Conservation (phyloP, 352 stramenopile genomes). For the Globisporangium perplexum region DNA sequence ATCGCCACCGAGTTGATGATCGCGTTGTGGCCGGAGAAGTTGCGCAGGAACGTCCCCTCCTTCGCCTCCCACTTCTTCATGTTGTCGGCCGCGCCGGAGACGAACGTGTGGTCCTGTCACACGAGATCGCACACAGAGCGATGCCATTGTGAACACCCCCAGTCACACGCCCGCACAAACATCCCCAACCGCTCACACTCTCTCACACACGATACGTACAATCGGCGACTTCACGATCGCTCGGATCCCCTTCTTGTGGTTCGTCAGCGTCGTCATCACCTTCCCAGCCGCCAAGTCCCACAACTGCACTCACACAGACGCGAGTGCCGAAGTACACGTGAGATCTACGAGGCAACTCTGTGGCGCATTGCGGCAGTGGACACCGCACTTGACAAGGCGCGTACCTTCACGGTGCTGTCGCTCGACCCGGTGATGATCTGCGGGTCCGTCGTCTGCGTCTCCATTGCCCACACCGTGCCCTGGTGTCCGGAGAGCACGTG, state of each 20-base stretch:
- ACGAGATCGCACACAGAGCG: too few relatives aligned
- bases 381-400: too few relatives aligned
- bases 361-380: too few relatives aligned
- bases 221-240: constrained; percentile 87
- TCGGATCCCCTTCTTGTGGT: constrained; percentile 98
- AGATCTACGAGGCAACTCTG: neutral
- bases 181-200: neutral
- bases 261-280: constrained; percentile 98
- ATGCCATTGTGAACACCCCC: too few relatives aligned
- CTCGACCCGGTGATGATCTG: constrained; percentile 91
- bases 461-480: constrained; percentile 93
- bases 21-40: constrained; percentile 96
- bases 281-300: constrained; percentile 99
- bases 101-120: constrained; percentile 94
- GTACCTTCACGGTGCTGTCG: constrained; percentile 93
- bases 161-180: too few relatives aligned
- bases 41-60: constrained; percentile 95
- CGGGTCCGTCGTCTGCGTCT: constrained; percentile 96
- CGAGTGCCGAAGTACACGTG: neutral
- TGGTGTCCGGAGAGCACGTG: constrained; percentile 96
- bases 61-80: constrained; percentile 98
- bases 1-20: constrained; percentile 98
- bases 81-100: constrained; percentile 95
- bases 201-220: constrained; percentile 21
- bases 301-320: constrained; percentile 36